A percentile compares a stretch with the other conserved stretches of the same genome.
Conservation (phyloP, 495 filamentous ascomycete species). For the Neurospora discreta region DNA sequence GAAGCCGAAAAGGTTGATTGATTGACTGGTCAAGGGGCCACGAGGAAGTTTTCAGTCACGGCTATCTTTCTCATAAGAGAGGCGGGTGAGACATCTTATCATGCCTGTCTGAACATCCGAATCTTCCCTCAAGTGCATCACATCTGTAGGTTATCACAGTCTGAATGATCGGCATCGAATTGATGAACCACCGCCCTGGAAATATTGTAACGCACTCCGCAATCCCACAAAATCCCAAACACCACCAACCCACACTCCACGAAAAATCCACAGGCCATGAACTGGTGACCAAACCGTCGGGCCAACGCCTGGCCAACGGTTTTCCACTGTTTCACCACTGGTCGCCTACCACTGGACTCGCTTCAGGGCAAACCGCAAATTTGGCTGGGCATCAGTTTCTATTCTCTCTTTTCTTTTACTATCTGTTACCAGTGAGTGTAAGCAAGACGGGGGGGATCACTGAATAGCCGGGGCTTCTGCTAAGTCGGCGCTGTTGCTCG, state of each 20-base stretch:
- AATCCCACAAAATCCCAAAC: background rate
- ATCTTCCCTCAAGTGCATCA: background rate
- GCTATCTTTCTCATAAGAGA: background rate
- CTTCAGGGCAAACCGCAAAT: background rate
- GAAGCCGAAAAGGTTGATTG: background rate
- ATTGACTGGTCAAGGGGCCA: background rate
- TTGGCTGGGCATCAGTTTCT: background rate
- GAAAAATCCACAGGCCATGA: background rate
- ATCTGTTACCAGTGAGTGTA: background rate
- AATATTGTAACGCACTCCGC: background rate
- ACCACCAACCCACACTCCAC: background rate
- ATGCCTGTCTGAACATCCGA: background rate
- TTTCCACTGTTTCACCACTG: background rate
- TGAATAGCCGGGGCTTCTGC: background rate
- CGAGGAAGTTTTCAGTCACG: background rate
- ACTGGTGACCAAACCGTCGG: background rate
- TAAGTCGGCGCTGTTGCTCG: background rate
- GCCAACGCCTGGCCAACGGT: background rate
- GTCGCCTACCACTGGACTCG: background rate
- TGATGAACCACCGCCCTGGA: background rate
- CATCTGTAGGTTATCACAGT: background rate
- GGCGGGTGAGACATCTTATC: background rate
- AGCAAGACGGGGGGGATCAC: background rate
- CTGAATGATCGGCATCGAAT: background rate
- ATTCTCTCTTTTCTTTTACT: background rate